phyloP scores from a whole-genome alignment of 2,329 filamentous ascomycete genomes.

The Alternaria sp. region DNA sequence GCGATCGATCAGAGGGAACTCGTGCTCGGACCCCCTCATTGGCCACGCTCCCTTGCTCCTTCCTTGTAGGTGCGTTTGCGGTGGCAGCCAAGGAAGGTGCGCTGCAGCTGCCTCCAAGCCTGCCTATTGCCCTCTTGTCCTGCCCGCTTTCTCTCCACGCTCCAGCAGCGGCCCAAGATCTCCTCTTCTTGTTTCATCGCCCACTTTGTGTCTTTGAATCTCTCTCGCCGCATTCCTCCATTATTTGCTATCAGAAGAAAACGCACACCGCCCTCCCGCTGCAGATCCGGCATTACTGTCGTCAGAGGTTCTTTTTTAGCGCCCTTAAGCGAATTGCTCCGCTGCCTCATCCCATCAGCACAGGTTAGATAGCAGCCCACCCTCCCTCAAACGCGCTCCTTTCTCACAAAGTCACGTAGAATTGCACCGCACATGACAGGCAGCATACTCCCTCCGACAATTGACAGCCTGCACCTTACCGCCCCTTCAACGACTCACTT shows the following conservation, averaged over 20 bases:
- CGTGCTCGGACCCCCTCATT: constrained; percentile 26
- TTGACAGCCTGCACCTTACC: constrained; percentile 22
- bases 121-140: neutral
- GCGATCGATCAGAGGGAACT: constrained; percentile 25
- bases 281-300: constrained; percentile 22
- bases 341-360: constrained; percentile 40
- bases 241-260: constrained; percentile 5
- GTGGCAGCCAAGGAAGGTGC: constrained; percentile 19
- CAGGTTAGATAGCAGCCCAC: constrained; percentile 39
- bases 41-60: constrained; percentile 30
- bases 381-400: constrained; percentile 27
- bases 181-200: neutral
- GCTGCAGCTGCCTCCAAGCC: constrained; percentile 7
- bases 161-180: neutral
- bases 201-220: neutral
- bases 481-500: constrained; percentile 19
- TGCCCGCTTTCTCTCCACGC: constrained; percentile 6
- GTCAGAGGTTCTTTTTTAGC: constrained; percentile 41
- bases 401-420: constrained; percentile 26
- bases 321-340: constrained; percentile 41
- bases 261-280: constrained; percentile 15
- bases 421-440: constrained; percentile 20
- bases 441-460: constrained; percentile 26
- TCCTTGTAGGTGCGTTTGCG: constrained; percentile 30
- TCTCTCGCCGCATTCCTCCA: neutral